These are phyloP conservation scores for Sugiyamaella neomexicana DNA, from an alignment of 1,139 yeast genomes.

Conservation along the genomic window DNA sequence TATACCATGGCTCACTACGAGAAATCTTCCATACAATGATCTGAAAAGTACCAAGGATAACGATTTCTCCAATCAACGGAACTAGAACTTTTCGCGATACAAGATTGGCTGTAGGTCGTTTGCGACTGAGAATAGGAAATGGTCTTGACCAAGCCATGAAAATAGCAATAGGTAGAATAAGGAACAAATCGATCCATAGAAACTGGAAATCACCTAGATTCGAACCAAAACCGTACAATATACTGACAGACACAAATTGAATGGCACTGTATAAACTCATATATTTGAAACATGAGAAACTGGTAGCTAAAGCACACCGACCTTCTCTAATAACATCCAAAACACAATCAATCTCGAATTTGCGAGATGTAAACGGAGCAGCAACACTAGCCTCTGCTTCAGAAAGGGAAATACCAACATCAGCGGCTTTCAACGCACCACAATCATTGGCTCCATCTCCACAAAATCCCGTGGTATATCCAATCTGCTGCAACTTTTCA, in stretches of 20 bases:
- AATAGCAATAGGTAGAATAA: constrained; percentile 90
- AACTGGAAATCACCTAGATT: constrained; percentile 98
- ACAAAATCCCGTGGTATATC: constrained; percentile 93
- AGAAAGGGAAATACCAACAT: constrained; percentile 90
- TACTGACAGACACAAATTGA: constrained; percentile 84
- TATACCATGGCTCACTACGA: constrained; percentile 63
- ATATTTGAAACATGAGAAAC: constrained; percentile 95
- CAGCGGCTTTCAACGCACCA: constrained; percentile 97
- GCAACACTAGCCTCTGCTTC: constrained; percentile 99
- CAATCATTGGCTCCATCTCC: constrained; percentile 94
- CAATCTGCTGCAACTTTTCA: constrained; percentile 76
- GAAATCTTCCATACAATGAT: constrained; percentile 62
- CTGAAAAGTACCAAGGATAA: constrained; percentile 64
- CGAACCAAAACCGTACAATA: constrained; percentile 83
- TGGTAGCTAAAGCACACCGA: constrained; percentile 88
- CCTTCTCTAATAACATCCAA: constrained; percentile 91
- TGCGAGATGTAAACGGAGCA: constrained; percentile 92
- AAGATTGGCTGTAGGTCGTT: constrained; percentile 90
- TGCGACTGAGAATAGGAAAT: constrained; percentile 55
- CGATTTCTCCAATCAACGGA: constrained; percentile 75
- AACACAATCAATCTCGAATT: constrained; percentile 90
- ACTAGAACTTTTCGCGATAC: constrained; percentile 84
- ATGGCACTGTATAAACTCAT: constrained; percentile 97
- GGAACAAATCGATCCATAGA: constrained; percentile 82
- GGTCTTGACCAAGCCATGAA: constrained; percentile 98